A percentile compares a stretch with the other conserved stretches of the same genome.
These are phyloP conservation scores for Melanogaster broomeanus DNA, from an alignment of 768 basidiomycete species.

Conservation along the genomic window DNA sequence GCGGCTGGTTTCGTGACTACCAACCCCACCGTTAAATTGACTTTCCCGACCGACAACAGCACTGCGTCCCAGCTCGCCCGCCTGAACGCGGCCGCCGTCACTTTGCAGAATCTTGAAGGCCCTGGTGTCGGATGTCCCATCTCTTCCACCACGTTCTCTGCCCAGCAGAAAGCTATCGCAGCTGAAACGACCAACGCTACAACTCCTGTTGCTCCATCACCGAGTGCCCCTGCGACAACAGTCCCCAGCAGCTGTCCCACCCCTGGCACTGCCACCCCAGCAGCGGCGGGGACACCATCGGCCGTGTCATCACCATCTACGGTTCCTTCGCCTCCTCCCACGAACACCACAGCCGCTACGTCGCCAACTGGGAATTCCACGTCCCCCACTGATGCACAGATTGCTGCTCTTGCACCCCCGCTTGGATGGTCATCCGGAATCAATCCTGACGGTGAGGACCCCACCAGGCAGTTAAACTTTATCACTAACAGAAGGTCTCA, in stretches of 20 bases:
- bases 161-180: constrained; percentile 30
- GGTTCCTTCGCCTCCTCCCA: background rate
- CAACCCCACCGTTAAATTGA: constrained; percentile 58
- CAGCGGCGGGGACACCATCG: background rate
- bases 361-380: constrained; percentile 6
- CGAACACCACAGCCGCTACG: constrained; percentile 2
- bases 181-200: constrained; percentile 11
- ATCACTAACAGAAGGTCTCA: background rate
- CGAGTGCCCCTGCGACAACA: background rate
- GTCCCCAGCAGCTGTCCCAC: background rate
- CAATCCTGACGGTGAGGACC: constrained; percentile 57
- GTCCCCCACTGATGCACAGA: constrained; percentile 23
- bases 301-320: background rate
- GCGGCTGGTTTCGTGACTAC: constrained; percentile 63
- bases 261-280: constrained; percentile 1
- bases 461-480: background rate
- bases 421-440: constrained; percentile 55
- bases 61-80: constrained; percentile 54
- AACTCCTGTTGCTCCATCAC: background rate
- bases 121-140: constrained; percentile 70
- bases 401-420: constrained; percentile 52
- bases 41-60: constrained; percentile 65
- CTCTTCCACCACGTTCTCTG: constrained; percentile 61
- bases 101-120: constrained; percentile 74
- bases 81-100: constrained; percentile 58